phyloP scores from a whole-genome alignment of 1,284 basidiomycete species.

The Pholiota adiposa region DNA sequence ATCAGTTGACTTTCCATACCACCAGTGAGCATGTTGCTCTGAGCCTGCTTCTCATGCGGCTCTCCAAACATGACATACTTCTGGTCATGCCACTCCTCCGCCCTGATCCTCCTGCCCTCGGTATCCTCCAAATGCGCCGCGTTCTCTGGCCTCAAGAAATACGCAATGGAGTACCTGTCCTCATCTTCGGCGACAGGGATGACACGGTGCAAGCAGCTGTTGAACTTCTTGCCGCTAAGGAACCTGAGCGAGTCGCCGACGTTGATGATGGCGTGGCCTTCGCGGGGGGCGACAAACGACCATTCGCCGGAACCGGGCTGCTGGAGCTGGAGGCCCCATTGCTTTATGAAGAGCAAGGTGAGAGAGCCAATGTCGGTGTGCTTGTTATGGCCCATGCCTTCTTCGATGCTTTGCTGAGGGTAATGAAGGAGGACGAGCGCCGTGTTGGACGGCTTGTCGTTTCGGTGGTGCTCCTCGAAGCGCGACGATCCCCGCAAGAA shows the following conservation, averaged over 20 bases:
- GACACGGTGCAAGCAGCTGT: slow-evolving; percentile 14
- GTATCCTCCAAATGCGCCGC: slow-evolving; percentile 6
- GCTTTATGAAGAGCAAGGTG: slow-evolving; percentile 10
- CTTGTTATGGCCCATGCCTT: slow-evolving; percentile 13
- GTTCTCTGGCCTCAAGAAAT: slow-evolving; percentile 15
- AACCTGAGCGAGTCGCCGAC: slow-evolving; percentile 12
- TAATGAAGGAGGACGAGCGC: slow-evolving; percentile 12
- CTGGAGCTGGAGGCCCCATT: slow-evolving; percentile 14
- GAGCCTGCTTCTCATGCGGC: slow-evolving; percentile 12
- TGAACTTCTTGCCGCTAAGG: slow-evolving; percentile 12
- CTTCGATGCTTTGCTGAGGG: slow-evolving; percentile 5
- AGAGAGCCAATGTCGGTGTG: slow-evolving; percentile 12
- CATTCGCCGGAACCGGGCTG: slow-evolving; percentile 2
- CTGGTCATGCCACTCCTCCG: slow-evolving; percentile 12
- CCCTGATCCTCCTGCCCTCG: slow-evolving; percentile 8
- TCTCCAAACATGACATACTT: slow-evolving; percentile 16
- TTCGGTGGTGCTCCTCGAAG: slow-evolving; percentile 8
- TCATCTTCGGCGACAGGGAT: slow-evolving; percentile 10
- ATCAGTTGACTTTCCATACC: slow-evolving; percentile 7
- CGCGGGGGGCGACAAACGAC: slow-evolving; percentile 10
- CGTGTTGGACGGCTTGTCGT: slow-evolving; percentile 10
- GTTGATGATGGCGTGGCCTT: slow-evolving; percentile 12
- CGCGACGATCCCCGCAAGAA: neutral
- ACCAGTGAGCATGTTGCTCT: slow-evolving; percentile 9
- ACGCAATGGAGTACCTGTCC: slow-evolving; percentile 14